Evolutionary conservation across 1,139 yeast genomes (phyloP).

Genomic region (Schizosaccharomyces versatilis): DNA sequence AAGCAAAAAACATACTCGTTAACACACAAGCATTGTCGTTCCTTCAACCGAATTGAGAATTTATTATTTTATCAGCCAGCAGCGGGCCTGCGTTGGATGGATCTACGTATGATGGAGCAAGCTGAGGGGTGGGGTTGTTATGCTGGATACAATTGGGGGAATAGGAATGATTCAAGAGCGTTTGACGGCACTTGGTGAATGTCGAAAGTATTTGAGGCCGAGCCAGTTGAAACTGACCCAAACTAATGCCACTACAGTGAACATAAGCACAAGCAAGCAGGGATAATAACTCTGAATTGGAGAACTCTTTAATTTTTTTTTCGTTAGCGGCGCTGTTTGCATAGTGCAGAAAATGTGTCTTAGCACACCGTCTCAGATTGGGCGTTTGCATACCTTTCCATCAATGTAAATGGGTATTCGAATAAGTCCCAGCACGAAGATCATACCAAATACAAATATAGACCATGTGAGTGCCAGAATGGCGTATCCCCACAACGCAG

Average conservation of each 20-base stretch:
- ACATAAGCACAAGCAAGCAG: slow-evolving; percentile 3
- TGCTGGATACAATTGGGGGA: not conserved
- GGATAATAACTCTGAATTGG: slow-evolving; percentile 2
- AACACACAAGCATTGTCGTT: no score
- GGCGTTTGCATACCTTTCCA: not conserved
- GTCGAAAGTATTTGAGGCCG: slow-evolving; percentile 1
- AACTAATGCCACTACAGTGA: slow-evolving; percentile 1
- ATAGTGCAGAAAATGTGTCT: not conserved
- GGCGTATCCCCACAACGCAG: not conserved
- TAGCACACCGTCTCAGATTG: not conserved
- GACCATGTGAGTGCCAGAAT: not conserved
- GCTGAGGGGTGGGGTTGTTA: not conserved
- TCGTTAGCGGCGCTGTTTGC: not conserved
- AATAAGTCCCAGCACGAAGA: not conserved
- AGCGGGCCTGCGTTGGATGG: no score
- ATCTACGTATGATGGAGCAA: no score
- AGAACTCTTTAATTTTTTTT: not conserved
- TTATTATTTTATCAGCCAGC: no score
- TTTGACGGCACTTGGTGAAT: not conserved
- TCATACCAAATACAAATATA: slow-evolving; percentile 1
- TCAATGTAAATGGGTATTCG: not conserved
- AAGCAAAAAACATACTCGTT: no score
- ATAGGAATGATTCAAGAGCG: not conserved
- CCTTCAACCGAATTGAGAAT: no score
- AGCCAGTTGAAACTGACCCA: slow-evolving; percentile 5